These are phyloP conservation scores for Puccinia hordei DNA, from an alignment of 1,284 basidiomycete species.

Conservation along the genomic window DNA sequence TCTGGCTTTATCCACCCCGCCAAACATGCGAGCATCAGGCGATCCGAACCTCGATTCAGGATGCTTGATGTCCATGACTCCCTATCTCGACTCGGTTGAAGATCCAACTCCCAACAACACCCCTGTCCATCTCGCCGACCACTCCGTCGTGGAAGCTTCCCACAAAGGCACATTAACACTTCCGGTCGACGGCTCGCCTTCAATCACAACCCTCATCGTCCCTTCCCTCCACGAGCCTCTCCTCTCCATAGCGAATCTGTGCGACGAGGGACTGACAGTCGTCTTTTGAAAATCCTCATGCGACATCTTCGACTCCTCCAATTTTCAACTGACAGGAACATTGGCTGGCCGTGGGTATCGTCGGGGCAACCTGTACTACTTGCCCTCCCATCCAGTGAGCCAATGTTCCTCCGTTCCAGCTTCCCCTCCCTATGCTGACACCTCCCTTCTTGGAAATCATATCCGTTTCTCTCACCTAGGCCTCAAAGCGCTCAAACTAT, in stretches of 20 bases:
- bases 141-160: background rate
- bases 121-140: background rate
- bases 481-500: constrained; percentile 7
- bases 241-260: background rate
- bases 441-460: background rate
- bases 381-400: background rate
- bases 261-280: background rate
- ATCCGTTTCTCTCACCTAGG: background rate
- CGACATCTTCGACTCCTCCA: background rate
- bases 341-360: background rate
- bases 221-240: constrained; percentile 10
- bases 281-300: background rate
- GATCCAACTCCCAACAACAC: background rate
- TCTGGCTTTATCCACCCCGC: background rate
- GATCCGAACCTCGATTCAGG: constrained; percentile 1
- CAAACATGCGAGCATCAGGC: background rate
- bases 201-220: background rate
- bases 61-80: background rate
- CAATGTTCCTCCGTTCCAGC: background rate
- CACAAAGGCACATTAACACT: background rate
- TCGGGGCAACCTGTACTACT: constrained; percentile 16
- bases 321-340: background rate
- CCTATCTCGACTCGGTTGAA: background rate
- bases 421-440: background rate
- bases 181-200: background rate